Base-by-base conservation (phyloP, 2,329 filamentous ascomycete genomes). In the Colletotrichum cuscutae region DNA sequence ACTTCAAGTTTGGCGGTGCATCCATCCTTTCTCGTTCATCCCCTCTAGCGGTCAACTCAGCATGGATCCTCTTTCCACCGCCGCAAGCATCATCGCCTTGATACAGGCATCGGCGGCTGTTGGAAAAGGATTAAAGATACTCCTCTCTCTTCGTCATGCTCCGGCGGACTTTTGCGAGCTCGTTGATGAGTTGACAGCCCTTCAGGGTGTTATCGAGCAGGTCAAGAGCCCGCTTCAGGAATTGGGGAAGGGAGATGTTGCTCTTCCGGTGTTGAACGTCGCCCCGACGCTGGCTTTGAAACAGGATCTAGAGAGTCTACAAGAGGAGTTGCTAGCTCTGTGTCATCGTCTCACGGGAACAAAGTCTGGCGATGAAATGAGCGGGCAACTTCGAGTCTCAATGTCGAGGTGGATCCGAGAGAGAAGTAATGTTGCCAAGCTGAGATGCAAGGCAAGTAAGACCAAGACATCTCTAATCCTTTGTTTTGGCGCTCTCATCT, bases 91-190 rank as follows among this genome's bases (percentile, higher is more conserved):
- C n/a, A 49, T 67, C 46, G 68, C 62, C 54, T 26, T 67, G 5
- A 22, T 67, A 7, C 63, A 67, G 13, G 56, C 56, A 59, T 60
- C 56, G 24, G 9, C 26, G 15, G 63, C 53, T 5, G 19, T 71
- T 32, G 63, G 54, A 1, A 66, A 67, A 5, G 54, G 63, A n/a
- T 26, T 67, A 2, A 54, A 71, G 32, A 42, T 67, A 7, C 26
- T 71, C 19, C 22, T 46, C 19, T 59, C 53, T 35, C 28, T 66
- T 30, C 68, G 63, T 11, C 56, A 71, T 26, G 56, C 32, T 15
- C 63, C 54, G 19, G 56, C 63, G 53, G 63, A 71, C 9, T 67
- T 71, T 32, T 42, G 37, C 19, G 68, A 67, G n/a, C 46, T 71
- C 15, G 32, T 53, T n/a, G 60, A 60, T 22, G 68, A 66, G 30